Base-by-base conservation (phyloP, 2,329 filamentous ascomycete species). In the Xylariaceae sp. region DNA sequence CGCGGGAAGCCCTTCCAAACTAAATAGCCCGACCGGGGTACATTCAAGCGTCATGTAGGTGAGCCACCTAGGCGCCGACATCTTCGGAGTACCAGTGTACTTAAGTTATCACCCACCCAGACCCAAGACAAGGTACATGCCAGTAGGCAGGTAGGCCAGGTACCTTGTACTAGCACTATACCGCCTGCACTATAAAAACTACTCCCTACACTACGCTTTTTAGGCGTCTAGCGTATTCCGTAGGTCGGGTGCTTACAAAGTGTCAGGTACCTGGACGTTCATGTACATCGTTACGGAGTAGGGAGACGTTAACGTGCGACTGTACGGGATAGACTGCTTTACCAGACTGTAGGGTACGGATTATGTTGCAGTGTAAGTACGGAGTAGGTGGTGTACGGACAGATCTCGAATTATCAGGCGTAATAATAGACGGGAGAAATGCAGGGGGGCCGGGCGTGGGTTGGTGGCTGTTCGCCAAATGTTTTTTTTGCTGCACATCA, bases 401-500 rank as follows among this genome's bases (percentile, higher is more conserved):
- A 30, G 23, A 30, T 30, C 23, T 30, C 23, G 23, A 30, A 30
- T 30, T 30, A 30, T 30, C 23, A 30, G 55, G 39, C 13, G 23
- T 60, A 55, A 47, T 45, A 50, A 59, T 53, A 59, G 47, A 45
- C 51, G 35, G 44, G 9, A 39, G 15, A 17, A 53, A 58, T 57
- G 57, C 60, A 62, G 49, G 60, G 58, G 58, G 34, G 34, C 11
- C 8, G 11, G 15, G 50, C 54, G 58, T 45, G 52, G 51, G 56
- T 47, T 56, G 39, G 57, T 53, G 60, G 54, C 53, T 51, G 47
- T 55, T 48, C 35, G 39, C 54, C 35, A 51, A 48, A 54, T 51
- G 54, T 47, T 18, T 57, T 53, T 47, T 18, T 57, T 53, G 23
- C 62, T 62, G 62, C 62, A 62, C 57, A 64, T 62, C 62, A 64